Percentiles rank a stretch among this genome's conserved stretches.
These are phyloP conservation scores for Coleophoma cylindrospora DNA, from an alignment of 2,329 filamentous ascomycete species.

Conservation along the genomic window DNA sequence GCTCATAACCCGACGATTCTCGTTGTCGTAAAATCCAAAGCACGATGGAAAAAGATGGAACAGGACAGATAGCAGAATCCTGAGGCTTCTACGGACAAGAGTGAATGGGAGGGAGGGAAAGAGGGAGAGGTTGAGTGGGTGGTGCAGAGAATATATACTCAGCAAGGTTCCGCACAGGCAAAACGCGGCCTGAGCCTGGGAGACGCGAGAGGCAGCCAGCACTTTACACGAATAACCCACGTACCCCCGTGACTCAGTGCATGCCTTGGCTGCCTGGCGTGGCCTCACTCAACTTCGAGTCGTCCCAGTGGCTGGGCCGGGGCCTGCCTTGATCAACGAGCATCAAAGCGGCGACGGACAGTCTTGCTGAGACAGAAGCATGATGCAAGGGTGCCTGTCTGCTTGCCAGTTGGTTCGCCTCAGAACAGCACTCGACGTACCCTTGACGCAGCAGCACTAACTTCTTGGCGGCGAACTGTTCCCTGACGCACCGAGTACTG, in stretches of 20 bases:
- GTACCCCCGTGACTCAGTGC: background rate
- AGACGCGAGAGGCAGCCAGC: slow-evolving; percentile 2
- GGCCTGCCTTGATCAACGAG: background rate
- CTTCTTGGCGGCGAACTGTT: no score
- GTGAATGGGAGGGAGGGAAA: background rate
- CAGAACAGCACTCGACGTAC: no score
- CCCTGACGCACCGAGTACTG: no score
- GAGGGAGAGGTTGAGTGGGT: background rate
- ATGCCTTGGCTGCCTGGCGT: background rate
- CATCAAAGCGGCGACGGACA: background rate
- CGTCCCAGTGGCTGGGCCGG: background rate
- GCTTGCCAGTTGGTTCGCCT: no score
- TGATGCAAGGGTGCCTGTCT: background rate
- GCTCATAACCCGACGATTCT: no score
- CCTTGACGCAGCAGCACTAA: no score
- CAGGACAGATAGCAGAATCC: background rate
- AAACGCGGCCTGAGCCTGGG: slow-evolving; percentile 3
- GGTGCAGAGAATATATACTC: slow-evolving; percentile 2
- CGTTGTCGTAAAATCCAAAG: background rate
- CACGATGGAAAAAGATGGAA: background rate
- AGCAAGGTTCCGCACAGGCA: slow-evolving; percentile 1
- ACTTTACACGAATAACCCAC: slow-evolving; percentile 3
- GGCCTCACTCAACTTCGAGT: background rate
- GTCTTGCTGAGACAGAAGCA: background rate
- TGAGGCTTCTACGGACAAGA: background rate